Base-by-base conservation (phyloP, 495 filamentous ascomycete species). In the Aspergillus mulundensis region DNA sequence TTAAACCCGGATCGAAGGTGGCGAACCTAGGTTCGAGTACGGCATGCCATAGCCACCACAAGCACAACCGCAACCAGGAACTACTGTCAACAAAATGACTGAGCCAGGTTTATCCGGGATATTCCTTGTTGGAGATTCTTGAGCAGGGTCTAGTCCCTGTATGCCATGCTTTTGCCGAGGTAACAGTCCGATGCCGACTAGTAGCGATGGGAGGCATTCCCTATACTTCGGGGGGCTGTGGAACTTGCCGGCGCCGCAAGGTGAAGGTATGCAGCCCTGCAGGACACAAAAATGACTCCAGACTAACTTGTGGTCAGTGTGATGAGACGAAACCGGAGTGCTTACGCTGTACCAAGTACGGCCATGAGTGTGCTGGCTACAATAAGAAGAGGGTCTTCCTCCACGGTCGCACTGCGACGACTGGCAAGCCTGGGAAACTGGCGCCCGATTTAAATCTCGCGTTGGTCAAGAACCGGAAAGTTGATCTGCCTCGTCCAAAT, bases 241-340 rank as follows among this genome's bases (percentile, higher is more conserved):
- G 63, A 62, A 66, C 63, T 10, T 65, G 66, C 48, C 60, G 55
- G 34, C 59, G 58, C 28, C 46, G 61, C 15, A 61, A 69, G 48
- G 52, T 64, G 28, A 67, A 63, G 58, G 53, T 64, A 56, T 28
- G 47, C 47, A 48, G 53, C 25, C 25, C 25, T 28, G 25, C 25
- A 28, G 8, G 25, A 3, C 8, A 28, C 25, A 28, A 28, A n/a
- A 4, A 28, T 28, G 25, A 3, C 3, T 28, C 25, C 25, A 4
- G 55, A 56, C 44, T 18, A 40, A 51, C 48, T 21, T 59, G 25
- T 53, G 21, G 54, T 16, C 62, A 61, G 66, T 69, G 66, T 24
- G 66, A 72, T 55, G 63, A 64, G 45, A 51, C 59, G 36, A 65
- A 61, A 55, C 62, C 56, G 10, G 46, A 66, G 56, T 68, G 61